phyloP scores from a whole-genome alignment of 306 rosid genomes.

The Cucurbita ficifolia region DNA sequence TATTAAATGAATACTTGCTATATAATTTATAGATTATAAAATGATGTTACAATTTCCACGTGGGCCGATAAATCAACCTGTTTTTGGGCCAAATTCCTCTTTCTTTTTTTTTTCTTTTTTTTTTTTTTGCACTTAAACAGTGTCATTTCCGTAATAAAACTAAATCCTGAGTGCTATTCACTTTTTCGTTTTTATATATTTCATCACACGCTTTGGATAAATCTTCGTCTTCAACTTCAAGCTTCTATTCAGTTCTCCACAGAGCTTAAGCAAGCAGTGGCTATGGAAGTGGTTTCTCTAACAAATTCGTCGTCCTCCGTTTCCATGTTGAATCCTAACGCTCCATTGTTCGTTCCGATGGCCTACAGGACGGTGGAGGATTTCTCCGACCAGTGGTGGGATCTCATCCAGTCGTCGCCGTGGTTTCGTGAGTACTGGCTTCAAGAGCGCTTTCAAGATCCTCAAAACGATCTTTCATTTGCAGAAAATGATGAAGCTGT shows the following conservation, averaged over 20 bases:
- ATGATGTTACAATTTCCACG: too few species aligned
- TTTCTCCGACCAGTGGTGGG: constrained; percentile 90
- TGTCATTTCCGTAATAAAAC: constrained; percentile 8
- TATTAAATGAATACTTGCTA: too few species aligned
- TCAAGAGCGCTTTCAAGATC: constrained; percentile 68
- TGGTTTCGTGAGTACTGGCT: constrained; percentile 94
- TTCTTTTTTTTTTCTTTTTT: background rate
- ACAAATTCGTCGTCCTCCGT: constrained; percentile 9
- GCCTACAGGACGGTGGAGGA: constrained; percentile 76
- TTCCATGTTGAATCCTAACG: constrained; percentile 64
- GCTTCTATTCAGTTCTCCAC: background rate
- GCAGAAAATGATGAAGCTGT: constrained; percentile 18
- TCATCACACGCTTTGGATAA: background rate
- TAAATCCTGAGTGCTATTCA: background rate
- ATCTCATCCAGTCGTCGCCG: constrained; percentile 52
- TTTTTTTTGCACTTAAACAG: background rate
- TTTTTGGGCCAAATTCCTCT: background rate
- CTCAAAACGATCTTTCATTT: constrained; percentile 21
- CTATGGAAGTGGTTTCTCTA: constrained; percentile 25
- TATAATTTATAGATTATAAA: too few species aligned
- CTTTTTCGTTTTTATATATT: background rate
- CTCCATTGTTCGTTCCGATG: constrained; percentile 68
- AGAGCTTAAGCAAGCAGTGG: background rate
- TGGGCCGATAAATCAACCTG: background rate
- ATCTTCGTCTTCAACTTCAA: background rate